Percentiles rank a stretch among this genome's conserved stretches.
These are phyloP conservation scores for Candida silvatica DNA, from an alignment of 805 yeast genomes.

Conservation along the genomic window DNA sequence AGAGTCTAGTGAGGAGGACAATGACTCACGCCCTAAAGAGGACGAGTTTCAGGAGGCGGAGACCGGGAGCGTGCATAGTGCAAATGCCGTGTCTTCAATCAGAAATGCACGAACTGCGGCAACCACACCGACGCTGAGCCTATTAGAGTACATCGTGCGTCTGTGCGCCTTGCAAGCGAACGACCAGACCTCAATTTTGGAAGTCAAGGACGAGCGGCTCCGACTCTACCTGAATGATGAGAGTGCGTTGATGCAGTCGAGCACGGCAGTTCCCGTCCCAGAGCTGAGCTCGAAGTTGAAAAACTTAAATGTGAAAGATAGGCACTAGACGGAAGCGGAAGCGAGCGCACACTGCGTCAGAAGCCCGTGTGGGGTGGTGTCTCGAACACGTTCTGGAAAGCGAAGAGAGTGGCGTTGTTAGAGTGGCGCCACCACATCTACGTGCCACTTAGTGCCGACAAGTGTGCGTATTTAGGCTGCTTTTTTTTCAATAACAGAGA, in stretches of 20 bases:
- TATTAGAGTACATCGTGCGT: slow-evolving; percentile 57
- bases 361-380: background rate
- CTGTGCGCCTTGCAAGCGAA: slow-evolving; percentile 50
- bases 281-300: background rate
- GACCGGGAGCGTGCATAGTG: slow-evolving; percentile 9
- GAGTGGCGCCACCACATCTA: too few species aligned
- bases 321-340: background rate
- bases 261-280: background rate
- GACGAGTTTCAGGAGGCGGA: slow-evolving; percentile 13
- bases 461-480: too few species aligned
- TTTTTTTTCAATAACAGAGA: too few species aligned
- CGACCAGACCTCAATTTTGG: slow-evolving; percentile 44
- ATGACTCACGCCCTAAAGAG: background rate
- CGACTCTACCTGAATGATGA: slow-evolving; percentile 56
- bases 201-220: slow-evolving; percentile 59
- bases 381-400: too few species aligned
- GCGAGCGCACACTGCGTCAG: background rate
- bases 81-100: background rate
- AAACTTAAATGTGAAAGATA: background rate
- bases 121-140: slow-evolving; percentile 29
- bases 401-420: too few species aligned
- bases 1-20: slow-evolving; percentile 6
- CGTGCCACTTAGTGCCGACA: too few species aligned
- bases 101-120: slow-evolving; percentile 8
- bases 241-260: slow-evolving; percentile 10